Conservation (phyloP, 805 yeast genomes). For the Naumovozyma castellii region DNA sequence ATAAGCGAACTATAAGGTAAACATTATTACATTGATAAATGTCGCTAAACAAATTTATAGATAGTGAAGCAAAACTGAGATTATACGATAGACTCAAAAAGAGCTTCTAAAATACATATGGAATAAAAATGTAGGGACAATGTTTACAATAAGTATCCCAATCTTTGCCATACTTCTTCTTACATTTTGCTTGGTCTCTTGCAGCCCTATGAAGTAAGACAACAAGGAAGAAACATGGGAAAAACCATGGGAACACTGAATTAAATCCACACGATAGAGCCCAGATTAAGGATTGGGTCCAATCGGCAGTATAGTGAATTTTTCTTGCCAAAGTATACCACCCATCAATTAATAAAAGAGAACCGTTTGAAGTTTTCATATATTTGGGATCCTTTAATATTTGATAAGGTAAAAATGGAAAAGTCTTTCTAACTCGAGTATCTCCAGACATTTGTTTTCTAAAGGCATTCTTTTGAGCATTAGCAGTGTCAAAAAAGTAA, state of each 20-base stretch:
- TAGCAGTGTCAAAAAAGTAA: constrained; percentile 89
- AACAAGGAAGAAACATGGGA: constrained; percentile 80
- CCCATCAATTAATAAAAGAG: constrained; percentile 79
- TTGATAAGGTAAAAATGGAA: constrained; percentile 87
- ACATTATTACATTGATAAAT: no score
- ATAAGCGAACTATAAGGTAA: no score
- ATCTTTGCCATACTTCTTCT: constrained; percentile 82
- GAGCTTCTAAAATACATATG: constrained; percentile 53
- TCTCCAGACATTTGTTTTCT: constrained; percentile 80
- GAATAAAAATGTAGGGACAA: constrained; percentile 89
- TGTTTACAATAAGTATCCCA: constrained; percentile 80
- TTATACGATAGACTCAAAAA: no score
- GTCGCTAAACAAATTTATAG: no score
- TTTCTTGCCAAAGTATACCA: constrained; percentile 93
- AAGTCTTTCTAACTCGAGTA: constrained; percentile 63
- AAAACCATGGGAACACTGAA: constrained; percentile 92
- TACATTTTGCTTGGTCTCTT: constrained; percentile 82
- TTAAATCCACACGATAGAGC: constrained; percentile 80
- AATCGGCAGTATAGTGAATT: constrained; percentile 91
- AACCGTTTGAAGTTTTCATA: constrained; percentile 77
- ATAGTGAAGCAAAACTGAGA: no score
- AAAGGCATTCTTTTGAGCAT: constrained; percentile 91
- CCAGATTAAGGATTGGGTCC: constrained; percentile 82
- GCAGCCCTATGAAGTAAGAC: constrained; percentile 82
- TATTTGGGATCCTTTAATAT: constrained; percentile 75